A percentile compares a stretch with the other conserved stretches of the same genome.
Conservation (phyloP, 2,329 filamentous ascomycete genomes). For the Hortaea werneckii region DNA sequence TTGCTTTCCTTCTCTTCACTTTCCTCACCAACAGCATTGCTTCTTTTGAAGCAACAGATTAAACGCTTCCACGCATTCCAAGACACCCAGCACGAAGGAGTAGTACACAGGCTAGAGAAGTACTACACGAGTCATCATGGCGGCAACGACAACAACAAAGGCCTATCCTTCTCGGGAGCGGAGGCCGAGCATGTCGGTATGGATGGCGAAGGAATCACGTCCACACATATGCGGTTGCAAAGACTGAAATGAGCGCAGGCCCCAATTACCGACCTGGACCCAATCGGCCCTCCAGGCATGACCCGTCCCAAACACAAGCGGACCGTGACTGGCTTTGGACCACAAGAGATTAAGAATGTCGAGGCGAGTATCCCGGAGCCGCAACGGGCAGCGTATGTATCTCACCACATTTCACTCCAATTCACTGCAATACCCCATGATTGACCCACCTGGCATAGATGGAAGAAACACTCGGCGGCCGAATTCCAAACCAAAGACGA, state of each 20-base stretch:
- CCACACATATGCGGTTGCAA: too few species aligned
- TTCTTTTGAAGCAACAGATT: too few species aligned
- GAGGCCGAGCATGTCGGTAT: conserved; percentile 10
- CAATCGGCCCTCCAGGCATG: conserved; percentile 69
- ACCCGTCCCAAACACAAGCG: conserved; percentile 92
- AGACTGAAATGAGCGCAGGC: conserved; percentile 30
- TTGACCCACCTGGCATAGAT: conserved; percentile 29
- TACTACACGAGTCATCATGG: too few species aligned
- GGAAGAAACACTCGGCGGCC: conserved; percentile 52
- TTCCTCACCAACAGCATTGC: too few species aligned
- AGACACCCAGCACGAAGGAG: too few species aligned
- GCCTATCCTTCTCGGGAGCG: neutral
- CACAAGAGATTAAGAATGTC: conserved; percentile 83
- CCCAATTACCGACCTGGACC: conserved; percentile 78
- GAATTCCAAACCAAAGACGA: conserved; percentile 71
- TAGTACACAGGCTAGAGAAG: too few species aligned
- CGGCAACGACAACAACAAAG: neutral
- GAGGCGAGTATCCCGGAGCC: conserved; percentile 86
- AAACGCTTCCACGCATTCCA: too few species aligned
- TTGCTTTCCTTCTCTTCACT: too few species aligned
- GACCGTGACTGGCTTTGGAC: conserved; percentile 88
- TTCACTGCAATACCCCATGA: neutral
- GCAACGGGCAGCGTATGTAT: conserved; percentile 73
- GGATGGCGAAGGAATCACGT: too few species aligned
- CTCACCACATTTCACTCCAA: neutral